Conservation (phyloP, 257 asterid genomes). For the Parsonsia alboflavescens region DNA sequence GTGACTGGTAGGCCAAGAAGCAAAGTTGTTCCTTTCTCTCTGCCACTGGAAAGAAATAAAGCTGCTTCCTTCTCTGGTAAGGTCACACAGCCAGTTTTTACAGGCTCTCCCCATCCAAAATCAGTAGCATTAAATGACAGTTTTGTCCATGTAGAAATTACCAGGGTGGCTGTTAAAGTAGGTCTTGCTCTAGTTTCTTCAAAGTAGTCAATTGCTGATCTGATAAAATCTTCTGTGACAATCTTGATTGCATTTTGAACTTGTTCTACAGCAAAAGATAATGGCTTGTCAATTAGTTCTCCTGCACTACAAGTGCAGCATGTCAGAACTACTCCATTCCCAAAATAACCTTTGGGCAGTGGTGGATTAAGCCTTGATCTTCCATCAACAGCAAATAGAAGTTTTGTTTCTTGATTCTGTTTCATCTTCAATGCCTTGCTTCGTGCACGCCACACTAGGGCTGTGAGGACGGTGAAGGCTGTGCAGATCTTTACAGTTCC, state of each 20-base stretch:
- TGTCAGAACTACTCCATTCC: constrained; percentile 19
- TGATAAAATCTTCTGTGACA: constrained; percentile 16
- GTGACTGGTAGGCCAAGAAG: constrained; percentile 20
- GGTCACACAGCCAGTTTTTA: constrained; percentile 15
- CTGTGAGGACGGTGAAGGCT: constrained; percentile 19
- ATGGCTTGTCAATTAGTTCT: constrained; percentile 15
- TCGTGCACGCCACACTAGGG: constrained; percentile 17
- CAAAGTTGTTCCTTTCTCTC: constrained; percentile 14
- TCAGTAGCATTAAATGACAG: constrained; percentile 18
- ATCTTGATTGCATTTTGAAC: constrained; percentile 17
- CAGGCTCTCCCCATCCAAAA: constrained; percentile 25
- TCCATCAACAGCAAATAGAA: constrained; percentile 21
- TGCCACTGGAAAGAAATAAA: constrained; percentile 16
- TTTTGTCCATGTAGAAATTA: constrained; percentile 18
- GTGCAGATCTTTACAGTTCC: constrained; percentile 2
- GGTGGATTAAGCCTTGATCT: constrained; percentile 16
- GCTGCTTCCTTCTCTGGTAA: constrained; percentile 20
- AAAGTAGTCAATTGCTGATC: constrained; percentile 21
- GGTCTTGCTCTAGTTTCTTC: constrained; percentile 25
- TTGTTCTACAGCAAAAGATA: constrained; percentile 13
- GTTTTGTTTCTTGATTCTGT: constrained; percentile 18
- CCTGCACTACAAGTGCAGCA: constrained; percentile 14
- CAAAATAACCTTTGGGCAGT: constrained; percentile 17
- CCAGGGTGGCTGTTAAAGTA: constrained; percentile 13
- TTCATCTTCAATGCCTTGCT: constrained; percentile 15